phyloP scores from a whole-genome alignment of 352 stramenopile genomes.

The Globisporangium acanthophoron region DNA sequence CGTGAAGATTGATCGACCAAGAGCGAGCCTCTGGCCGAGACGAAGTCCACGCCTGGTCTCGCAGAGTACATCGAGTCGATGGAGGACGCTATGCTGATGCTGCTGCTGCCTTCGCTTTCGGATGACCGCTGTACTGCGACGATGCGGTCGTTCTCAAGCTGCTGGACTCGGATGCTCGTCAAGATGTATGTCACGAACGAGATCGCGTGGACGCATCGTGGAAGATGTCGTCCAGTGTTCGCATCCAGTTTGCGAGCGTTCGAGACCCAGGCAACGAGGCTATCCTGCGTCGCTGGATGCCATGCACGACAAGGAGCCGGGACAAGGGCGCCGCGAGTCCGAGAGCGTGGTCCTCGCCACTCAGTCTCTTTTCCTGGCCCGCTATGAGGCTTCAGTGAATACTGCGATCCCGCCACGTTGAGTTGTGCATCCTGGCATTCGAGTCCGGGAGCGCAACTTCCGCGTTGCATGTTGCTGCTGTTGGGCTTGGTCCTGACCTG shows the following conservation, averaged over 20 bases:
- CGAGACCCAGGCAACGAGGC: neutral
- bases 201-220: conserved; percentile 10
- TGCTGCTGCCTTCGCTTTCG: conserved; percentile 9
- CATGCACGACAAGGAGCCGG: conserved; percentile 5
- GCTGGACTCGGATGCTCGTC: conserved; percentile 5
- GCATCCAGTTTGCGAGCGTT: conserved; percentile 5
- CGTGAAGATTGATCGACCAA: conserved; percentile 14
- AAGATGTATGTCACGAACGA: conserved; percentile 8
- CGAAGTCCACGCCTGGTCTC: conserved; percentile 18
- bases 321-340: neutral
- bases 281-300: neutral
- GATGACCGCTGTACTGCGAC: neutral
- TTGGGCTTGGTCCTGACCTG: neutral
- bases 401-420: neutral
- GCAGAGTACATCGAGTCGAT: conserved; percentile 4
- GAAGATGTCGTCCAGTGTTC: neutral
- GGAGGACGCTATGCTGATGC: conserved; percentile 14
- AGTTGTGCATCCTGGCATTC: conserved; percentile 7
- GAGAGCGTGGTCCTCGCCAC: conserved; percentile 2
- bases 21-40: conserved; percentile 16
- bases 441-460: conserved; percentile 2
- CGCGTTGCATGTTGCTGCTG: neutral
- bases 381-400: neutral
- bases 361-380: conserved; percentile 1
- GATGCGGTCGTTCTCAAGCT: conserved; percentile 1